Evolutionary conservation across 2,329 filamentous ascomycete species (phyloP), one percentile per base, ranked within the genome.

Genomic region (Xylariaceae sp.): DNA sequence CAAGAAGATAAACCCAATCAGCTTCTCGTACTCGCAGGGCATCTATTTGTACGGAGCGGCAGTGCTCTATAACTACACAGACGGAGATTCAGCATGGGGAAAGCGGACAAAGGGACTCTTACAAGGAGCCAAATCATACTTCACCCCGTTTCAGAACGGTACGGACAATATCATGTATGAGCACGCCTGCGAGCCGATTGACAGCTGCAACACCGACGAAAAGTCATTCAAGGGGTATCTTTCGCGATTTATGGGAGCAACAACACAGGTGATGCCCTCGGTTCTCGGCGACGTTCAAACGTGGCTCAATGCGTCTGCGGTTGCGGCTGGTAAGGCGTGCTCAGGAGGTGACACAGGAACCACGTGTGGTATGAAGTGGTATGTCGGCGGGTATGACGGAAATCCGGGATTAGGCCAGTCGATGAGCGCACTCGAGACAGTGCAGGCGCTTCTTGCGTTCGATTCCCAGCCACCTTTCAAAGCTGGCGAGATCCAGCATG

Each of bases 221-320:
- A 77, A 75, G 58, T 81, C 80, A 9, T 86, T 85, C 76, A 89
- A 89, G 68, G 83, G 76, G 39, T 85, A 83, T 63, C 73, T 86
- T 30, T 73, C 82, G 22, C 80, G 83, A 47, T 85, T 83, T 70
- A 78, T 86, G 71, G 84, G 77, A 68, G 73, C 77, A 41, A 75
- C 81, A 3, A 73, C 79, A 32, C 63, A 75, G 44, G 72, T 85
- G 68, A 72, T 82, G 51, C 80, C 83, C 10, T 75, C 74, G 17
- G 76, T 83, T 17, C 67, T 68, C 3, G 47, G 66, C 3, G 67
- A 71, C 5, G 72, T 86, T 42, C 68, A 73, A 44, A 62, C 65
- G 2, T 66, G 78, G 41, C 73, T 87, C 39, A 63, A 69, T 5
- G 63, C 75, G 1, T 79, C 79, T 2, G 79, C 81, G 32, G 53